phyloP scores from a whole-genome alignment of 345 rosid species.

The Acer campestre region DNA sequence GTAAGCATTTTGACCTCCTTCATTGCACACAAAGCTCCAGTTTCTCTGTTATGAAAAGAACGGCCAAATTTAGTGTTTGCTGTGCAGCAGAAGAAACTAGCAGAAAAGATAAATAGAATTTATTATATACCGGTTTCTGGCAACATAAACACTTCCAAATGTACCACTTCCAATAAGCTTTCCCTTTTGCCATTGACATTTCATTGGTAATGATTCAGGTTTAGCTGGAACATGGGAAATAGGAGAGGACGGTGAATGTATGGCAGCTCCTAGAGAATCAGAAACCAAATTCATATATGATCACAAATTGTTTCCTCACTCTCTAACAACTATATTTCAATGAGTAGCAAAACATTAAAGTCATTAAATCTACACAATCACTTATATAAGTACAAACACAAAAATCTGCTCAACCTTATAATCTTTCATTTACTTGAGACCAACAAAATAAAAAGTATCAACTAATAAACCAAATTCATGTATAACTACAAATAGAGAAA shows the following conservation, averaged over 20 bases:
- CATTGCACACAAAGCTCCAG: conserved; percentile 97
- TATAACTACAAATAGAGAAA: too few species aligned
- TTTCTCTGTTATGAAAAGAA: conserved; percentile 57
- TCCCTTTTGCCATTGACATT: conserved; percentile 85
- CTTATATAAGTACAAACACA: too few species aligned
- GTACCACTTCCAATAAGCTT: conserved; percentile 99
- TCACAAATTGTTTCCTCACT: too few species aligned
- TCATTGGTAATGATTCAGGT: conserved; percentile 51
- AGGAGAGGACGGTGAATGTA: conserved; percentile 42
- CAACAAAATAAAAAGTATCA: too few species aligned
- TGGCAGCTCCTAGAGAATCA: conserved; percentile 78
- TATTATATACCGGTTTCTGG: conserved; percentile 67
- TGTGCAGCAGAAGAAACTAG: conserved; percentile 12
- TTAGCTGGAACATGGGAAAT: conserved; percentile 43
- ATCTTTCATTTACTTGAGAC: too few species aligned
- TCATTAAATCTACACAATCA: too few species aligned
- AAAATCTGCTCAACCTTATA: too few species aligned
- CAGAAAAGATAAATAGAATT: conserved; percentile 14
- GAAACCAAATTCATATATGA: too few species aligned
- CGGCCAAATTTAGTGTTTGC: conserved; percentile 21
- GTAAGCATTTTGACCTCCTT: conserved; percentile 91
- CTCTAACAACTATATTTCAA: too few species aligned
- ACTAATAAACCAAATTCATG: too few species aligned
- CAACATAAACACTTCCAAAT: conserved; percentile 94
- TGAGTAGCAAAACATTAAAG: too few species aligned